Evolutionary conservation across 2,329 filamentous ascomycete genomes (phyloP).

Genomic region (Triangularia setosa): DNA sequence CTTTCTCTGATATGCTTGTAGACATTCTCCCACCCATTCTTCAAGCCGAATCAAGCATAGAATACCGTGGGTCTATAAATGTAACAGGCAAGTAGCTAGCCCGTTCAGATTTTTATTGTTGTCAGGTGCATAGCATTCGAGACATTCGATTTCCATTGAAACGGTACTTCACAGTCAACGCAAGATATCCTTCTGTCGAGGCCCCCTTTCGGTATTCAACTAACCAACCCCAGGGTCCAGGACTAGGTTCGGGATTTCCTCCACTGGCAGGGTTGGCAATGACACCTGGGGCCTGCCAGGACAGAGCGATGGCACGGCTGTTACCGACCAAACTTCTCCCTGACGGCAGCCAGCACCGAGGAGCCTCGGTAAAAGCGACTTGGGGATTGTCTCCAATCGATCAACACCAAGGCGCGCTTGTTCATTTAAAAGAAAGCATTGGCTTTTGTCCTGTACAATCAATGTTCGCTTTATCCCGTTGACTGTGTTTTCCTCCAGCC

Average conservation of each 20-base stretch:
- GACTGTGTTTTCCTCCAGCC: not conserved
- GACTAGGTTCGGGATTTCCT: not conserved
- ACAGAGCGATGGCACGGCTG: not conserved
- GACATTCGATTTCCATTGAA: no score
- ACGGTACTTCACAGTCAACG: no score
- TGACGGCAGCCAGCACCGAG: not conserved
- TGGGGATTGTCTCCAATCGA: not conserved
- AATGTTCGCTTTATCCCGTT: not conserved
- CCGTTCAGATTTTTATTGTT: no score
- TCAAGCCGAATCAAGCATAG: no score
- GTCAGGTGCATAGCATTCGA: no score
- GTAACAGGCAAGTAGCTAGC: no score
- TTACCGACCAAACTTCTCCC: constrained; percentile 1
- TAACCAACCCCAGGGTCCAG: not conserved
- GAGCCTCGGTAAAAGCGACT: not conserved
- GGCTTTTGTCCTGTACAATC: not conserved
- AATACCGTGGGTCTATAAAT: no score
- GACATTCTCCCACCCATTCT: no score
- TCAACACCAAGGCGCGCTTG: not conserved
- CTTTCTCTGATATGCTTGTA: not conserved
- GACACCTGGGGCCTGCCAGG: not conserved
- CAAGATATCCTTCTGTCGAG: not conserved
- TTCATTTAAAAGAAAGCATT: not conserved
- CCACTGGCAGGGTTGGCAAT: not conserved
- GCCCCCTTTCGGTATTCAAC: not conserved